Percentiles rank a stretch among this genome's conserved stretches.
phyloP scores from a whole-genome alignment of 257 asterid genomes.

The Rauvolfia tetraphylla region DNA sequence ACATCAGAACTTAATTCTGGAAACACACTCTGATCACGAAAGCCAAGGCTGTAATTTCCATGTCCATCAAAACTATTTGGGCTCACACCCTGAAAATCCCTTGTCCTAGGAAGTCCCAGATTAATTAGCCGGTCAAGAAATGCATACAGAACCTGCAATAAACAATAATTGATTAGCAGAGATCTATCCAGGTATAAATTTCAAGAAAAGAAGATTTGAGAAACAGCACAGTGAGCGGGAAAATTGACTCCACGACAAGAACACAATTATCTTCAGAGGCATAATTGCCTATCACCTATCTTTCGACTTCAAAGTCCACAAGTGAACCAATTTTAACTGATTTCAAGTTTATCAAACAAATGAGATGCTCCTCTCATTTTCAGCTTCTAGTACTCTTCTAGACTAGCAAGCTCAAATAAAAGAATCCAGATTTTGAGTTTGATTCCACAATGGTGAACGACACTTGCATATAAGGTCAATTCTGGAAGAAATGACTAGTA shows the following conservation, averaged over 20 bases:
- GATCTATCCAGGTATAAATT: neutral
- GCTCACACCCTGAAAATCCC: slow-evolving; percentile 94
- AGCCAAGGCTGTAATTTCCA: slow-evolving; percentile 85
- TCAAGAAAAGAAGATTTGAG: neutral
- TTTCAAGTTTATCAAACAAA: neutral
- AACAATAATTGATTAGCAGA: neutral
- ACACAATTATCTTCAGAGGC: neutral
- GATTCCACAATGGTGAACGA: neutral
- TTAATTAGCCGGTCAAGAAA: slow-evolving; percentile 94
- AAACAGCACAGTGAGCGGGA: neutral
- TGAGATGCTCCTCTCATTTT: neutral
- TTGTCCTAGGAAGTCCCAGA: slow-evolving; percentile 83
- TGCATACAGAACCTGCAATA: slow-evolving; percentile 68
- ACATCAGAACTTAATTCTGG: slow-evolving; percentile 72
- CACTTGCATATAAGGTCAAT: neutral
- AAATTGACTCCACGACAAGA: neutral
- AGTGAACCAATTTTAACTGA: slow-evolving; percentile 2
- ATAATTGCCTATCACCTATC: neutral
- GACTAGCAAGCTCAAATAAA: neutral
- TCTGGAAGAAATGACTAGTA: neutral
- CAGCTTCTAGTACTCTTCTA: neutral
- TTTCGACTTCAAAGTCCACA: neutral
- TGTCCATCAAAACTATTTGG: slow-evolving; percentile 89
- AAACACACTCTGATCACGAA: slow-evolving; percentile 89
- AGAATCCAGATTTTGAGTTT: neutral